These are phyloP conservation scores for Ophiocordyceps camponoti-rufipedis DNA, from an alignment of 2,329 filamentous ascomycete genomes.

Conservation along the genomic window DNA sequence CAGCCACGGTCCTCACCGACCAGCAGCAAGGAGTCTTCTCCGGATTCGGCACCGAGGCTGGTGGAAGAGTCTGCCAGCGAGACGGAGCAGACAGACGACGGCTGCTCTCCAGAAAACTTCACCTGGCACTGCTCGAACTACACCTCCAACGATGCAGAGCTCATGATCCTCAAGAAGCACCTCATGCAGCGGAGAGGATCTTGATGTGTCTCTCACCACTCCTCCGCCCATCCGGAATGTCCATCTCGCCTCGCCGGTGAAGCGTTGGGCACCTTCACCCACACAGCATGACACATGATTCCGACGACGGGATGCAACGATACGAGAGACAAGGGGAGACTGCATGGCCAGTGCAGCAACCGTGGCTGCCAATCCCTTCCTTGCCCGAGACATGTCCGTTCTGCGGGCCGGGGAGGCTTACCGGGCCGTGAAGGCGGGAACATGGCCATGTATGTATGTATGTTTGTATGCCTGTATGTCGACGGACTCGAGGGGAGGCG, in stretches of 20 bases:
- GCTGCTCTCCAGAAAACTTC: neutral
- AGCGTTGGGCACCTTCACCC: no score
- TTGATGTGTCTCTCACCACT: neutral
- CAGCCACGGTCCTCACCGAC: neutral
- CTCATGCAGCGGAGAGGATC: slow-evolving; percentile 1
- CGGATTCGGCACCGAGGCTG: neutral
- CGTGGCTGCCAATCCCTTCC: no score
- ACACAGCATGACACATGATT: no score
- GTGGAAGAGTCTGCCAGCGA: neutral
- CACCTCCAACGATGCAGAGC: slow-evolving; percentile 3
- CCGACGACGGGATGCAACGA: no score
- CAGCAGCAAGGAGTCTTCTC: neutral
- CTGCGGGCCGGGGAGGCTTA: no score
- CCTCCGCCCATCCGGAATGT: neutral
- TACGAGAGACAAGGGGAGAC: no score
- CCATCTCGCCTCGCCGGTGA: no score
- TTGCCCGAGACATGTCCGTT: no score
- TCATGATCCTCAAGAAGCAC: slow-evolving; percentile 2
- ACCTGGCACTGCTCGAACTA: slow-evolving; percentile 2
- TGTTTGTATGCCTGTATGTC: neutral
- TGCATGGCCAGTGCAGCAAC: no score
- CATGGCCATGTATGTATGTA: neutral
- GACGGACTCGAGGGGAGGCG: neutral
- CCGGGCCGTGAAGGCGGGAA: neutral
- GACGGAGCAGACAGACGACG: neutral